Evolutionary conservation across 345 rosid genomes (phyloP).

Genomic region (Rhodamnia argentea): DNA sequence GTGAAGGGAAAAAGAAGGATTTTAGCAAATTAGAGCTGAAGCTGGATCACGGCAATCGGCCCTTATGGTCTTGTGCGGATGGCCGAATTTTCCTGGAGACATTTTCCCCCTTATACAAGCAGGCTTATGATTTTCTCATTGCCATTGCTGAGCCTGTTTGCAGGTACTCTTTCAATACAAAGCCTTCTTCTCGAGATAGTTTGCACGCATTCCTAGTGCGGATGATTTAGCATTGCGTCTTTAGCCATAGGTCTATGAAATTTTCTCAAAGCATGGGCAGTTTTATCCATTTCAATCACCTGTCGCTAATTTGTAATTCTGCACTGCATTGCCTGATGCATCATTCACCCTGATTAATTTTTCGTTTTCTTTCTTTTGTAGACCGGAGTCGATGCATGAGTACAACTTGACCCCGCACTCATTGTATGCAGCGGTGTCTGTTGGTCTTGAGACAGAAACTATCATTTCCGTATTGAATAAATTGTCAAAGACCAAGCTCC

Average conservation of each 20-base stretch:
- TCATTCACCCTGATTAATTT: neutral
- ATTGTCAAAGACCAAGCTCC: slow-evolving; percentile 87
- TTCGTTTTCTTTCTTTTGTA: slow-evolving; percentile 2
- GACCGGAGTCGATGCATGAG: slow-evolving; percentile 99
- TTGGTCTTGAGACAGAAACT: slow-evolving; percentile 92
- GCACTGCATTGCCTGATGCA: neutral
- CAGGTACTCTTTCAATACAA: slow-evolving; percentile 34
- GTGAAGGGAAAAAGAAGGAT: slow-evolving; percentile 59
- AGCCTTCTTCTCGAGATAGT: neutral
- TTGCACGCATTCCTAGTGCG: neutral
- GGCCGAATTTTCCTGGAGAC: slow-evolving; percentile 88
- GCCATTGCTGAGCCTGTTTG: slow-evolving; percentile 99
- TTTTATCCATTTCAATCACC: neutral
- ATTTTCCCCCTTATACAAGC: slow-evolving; percentile 75
- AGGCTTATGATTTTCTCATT: slow-evolving; percentile 92
- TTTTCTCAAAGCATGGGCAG: neutral
- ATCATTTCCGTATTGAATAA: slow-evolving; percentile 76
- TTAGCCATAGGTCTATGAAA: neutral
- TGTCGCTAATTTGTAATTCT: neutral
- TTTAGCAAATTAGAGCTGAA: slow-evolving; percentile 72
- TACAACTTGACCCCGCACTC: slow-evolving; percentile 95
- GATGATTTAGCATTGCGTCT: neutral
- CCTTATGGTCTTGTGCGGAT: slow-evolving; percentile 95
- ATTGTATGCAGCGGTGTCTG: slow-evolving; percentile 90
- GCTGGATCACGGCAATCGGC: slow-evolving; percentile 71